Evolutionary conservation across 306 rosid genomes (phyloP).

Genomic region (Cucurbita pepo): DNA sequence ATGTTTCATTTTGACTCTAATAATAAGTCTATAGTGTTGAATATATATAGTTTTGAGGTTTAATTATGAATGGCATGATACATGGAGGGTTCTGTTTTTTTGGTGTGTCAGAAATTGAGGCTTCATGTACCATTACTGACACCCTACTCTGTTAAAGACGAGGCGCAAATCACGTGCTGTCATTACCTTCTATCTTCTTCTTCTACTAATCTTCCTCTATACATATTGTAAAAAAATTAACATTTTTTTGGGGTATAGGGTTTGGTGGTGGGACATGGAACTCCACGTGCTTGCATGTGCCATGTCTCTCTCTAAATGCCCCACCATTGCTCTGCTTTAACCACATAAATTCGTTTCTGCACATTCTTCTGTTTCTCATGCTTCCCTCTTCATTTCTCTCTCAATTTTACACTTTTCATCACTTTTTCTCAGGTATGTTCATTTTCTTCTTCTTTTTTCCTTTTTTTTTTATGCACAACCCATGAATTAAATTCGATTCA

Average conservation of each 20-base stretch:
- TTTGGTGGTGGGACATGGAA: constrained; percentile 52
- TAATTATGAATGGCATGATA: too few relatives aligned
- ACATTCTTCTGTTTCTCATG: constrained; percentile 18
- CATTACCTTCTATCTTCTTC: background rate
- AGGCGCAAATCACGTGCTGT: constrained; percentile 6
- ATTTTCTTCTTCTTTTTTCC: background rate
- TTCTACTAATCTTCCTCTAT: background rate
- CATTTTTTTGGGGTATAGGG: constrained; percentile 8
- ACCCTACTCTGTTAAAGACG: background rate
- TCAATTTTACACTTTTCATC: background rate
- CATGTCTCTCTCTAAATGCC: constrained; percentile 59
- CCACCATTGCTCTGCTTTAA: constrained; percentile 43
- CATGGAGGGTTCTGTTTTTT: background rate
- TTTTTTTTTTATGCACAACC: background rate
- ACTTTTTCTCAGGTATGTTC: constrained; percentile 19
- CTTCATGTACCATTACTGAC: background rate
- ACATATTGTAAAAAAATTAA: background rate
- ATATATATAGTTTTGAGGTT: too few relatives aligned
- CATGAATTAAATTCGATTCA: background rate
- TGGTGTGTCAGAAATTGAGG: background rate
- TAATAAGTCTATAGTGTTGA: too few relatives aligned
- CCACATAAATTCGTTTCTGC: constrained; percentile 32
- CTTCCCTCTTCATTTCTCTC: constrained; percentile 13
- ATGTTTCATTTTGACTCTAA: too few relatives aligned
- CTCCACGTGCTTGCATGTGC: constrained; percentile 98